phyloP scores from a whole-genome alignment of 164 flowering plant genomes.

The Piper betle region DNA sequence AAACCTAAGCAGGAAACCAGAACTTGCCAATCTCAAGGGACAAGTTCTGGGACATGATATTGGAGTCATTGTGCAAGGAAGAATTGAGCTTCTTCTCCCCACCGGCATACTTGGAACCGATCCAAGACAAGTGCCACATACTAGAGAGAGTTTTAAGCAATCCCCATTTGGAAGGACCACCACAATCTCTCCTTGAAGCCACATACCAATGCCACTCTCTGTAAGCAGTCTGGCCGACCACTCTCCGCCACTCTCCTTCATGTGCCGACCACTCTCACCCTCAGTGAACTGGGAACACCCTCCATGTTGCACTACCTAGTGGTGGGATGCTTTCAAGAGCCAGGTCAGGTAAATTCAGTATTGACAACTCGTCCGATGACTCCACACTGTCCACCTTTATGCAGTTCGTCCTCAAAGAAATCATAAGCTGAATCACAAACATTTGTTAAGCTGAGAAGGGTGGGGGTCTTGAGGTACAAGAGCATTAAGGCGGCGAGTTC shows the following conservation, averaged over 20 bases:
- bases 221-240: conserved; percentile 56
- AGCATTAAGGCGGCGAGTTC: conserved; percentile 19
- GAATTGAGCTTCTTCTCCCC: conserved; percentile 14
- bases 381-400: conserved; percentile 24
- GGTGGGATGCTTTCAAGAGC: conserved; percentile 68
- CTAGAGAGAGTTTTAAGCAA: conserved; percentile 19
- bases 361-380: conserved; percentile 21
- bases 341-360: conserved; percentile 82
- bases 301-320: conserved; percentile 58
- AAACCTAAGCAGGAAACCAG: conserved; percentile 92
- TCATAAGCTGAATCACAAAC: conserved; percentile 9
- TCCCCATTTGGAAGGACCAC: conserved; percentile 20
- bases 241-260: conserved; percentile 71
- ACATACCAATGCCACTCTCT: conserved; percentile 60
- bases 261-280: conserved; percentile 70
- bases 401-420: conserved; percentile 26
- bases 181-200: conserved; percentile 25
- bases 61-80: conserved; percentile 35
- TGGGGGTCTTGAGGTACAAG: conserved; percentile 11
- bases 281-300: conserved; percentile 55
- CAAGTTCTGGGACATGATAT: conserved; percentile 58
- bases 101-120: conserved; percentile 20
- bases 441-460: conserved; percentile 1
- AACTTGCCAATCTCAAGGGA: conserved; percentile 69
- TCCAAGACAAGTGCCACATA: conserved; percentile 43